These are phyloP conservation scores for Tremellales sp. DNA, from an alignment of 1,284 basidiomycete species.

Conservation along the genomic window DNA sequence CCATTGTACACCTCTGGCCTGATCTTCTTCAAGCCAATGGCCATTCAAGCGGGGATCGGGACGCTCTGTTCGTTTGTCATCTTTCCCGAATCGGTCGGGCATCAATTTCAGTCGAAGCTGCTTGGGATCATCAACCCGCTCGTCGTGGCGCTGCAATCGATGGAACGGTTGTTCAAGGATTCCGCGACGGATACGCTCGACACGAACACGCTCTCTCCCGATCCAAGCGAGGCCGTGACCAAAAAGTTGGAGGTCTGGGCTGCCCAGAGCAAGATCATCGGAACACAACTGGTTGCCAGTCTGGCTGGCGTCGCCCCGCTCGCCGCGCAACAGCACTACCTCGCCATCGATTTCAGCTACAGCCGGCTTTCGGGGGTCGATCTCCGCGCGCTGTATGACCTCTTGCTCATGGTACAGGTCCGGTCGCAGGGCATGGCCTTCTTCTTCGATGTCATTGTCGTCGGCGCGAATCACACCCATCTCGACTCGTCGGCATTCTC, in stretches of 20 bases:
- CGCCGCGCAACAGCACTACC: conserved; percentile 40
- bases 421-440: conserved; percentile 44
- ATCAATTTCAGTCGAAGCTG: conserved; percentile 41
- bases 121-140: conserved; percentile 36
- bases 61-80: conserved; percentile 34
- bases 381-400: conserved; percentile 35
- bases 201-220: neutral
- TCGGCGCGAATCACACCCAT: conserved; percentile 39
- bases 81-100: conserved; percentile 45
- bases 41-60: conserved; percentile 39
- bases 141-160: conserved; percentile 21
- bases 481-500: conserved; percentile 43
- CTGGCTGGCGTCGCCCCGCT: conserved; percentile 39
- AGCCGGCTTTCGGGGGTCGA: conserved; percentile 41
- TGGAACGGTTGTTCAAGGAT: conserved; percentile 32
- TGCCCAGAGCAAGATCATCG: conserved; percentile 28
- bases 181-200: conserved; percentile 5
- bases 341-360: conserved; percentile 43
- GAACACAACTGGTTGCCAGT: conserved; percentile 29
- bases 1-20: conserved; percentile 34
- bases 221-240: neutral
- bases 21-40: conserved; percentile 45
- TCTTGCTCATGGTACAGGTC: conserved; percentile 36
- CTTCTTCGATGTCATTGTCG: conserved; percentile 47
- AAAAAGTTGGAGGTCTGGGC: conserved; percentile 33